phyloP scores from a whole-genome alignment of 805 yeast genomes.

The Cyberlindnera nakhonratchasimensis region DNA sequence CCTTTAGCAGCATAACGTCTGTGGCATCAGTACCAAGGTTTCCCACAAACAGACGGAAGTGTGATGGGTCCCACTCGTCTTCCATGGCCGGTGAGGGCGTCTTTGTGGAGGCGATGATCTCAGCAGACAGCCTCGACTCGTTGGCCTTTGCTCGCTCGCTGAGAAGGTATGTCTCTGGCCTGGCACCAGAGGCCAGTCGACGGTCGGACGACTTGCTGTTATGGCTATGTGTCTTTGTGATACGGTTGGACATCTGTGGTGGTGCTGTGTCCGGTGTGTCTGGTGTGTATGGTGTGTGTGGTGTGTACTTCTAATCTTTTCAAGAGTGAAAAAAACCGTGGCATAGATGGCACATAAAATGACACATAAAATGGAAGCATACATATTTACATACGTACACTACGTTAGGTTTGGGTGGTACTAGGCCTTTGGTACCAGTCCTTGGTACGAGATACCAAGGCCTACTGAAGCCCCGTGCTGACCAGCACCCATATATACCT shows the following conservation, averaged over 20 bases:
- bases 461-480: no score
- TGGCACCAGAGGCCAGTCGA: constrained; percentile 46
- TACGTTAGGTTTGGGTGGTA: no score
- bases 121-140: constrained; percentile 9
- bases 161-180: constrained; percentile 44
- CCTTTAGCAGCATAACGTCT: constrained; percentile 50
- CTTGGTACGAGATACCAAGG: no score
- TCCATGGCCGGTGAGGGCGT: constrained; percentile 17
- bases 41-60: constrained; percentile 72
- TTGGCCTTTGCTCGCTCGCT: constrained; percentile 24
- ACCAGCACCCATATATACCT: no score
- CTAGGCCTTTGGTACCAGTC: no score
- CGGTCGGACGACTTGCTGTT: constrained; percentile 47
- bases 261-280: not conserved
- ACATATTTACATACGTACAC: no score
- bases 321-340: no score
- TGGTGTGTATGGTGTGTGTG: not conserved
- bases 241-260: constrained; percentile 4
- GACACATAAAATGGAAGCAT: no score
- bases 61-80: constrained; percentile 65
- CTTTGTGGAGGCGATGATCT: constrained; percentile 15
- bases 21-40: constrained; percentile 66
- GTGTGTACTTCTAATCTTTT: not conserved
- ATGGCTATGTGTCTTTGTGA: constrained; percentile 17
- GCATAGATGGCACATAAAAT: no score